Conservation (phyloP, 140 eudicot genomes). For the Ambrosia hybrid region DNA sequence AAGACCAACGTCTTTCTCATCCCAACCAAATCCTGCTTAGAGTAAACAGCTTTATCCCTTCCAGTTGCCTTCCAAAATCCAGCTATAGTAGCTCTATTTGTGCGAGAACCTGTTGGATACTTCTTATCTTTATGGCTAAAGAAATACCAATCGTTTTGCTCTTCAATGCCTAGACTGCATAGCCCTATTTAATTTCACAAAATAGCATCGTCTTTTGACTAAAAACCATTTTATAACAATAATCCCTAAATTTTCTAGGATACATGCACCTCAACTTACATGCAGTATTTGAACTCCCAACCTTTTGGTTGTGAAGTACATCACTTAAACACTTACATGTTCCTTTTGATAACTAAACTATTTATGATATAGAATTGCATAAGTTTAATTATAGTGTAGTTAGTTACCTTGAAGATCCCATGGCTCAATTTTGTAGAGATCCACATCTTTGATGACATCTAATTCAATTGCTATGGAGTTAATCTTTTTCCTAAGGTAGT, state of each 20-base stretch:
- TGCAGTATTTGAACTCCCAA: no score
- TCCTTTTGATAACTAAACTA: no score
- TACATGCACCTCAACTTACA: no score
- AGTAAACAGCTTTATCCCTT: conserved; percentile 83
- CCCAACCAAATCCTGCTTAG: conserved; percentile 77
- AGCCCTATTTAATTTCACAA: conserved; percentile 44
- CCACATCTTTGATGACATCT: conserved; percentile 83
- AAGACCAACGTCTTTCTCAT: conserved; percentile 95
- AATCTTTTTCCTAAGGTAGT: conserved; percentile 78
- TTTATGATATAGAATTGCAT: no score
- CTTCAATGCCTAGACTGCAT: conserved; percentile 86
- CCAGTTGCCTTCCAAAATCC: conserved; percentile 99
- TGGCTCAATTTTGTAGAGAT: conserved; percentile 91
- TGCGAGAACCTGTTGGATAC: conserved; percentile 91
- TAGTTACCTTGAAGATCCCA: conserved; percentile 86
- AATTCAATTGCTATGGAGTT: conserved; percentile 62
- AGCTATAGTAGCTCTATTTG: conserved; percentile 88
- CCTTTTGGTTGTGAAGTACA: no score
- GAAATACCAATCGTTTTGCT: conserved; percentile 85
- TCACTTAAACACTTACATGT: no score
- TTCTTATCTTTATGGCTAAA: conserved; percentile 91
- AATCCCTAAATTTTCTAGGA: no score
- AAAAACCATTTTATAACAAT: neutral
- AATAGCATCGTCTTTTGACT: conserved; percentile 3
- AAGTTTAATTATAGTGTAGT: no score